A percentile compares a stretch with the other conserved stretches of the same genome.
These are phyloP conservation scores for Ascocoryne sarcoides DNA, from an alignment of 2,329 filamentous ascomycete genomes.

Conservation along the genomic window DNA sequence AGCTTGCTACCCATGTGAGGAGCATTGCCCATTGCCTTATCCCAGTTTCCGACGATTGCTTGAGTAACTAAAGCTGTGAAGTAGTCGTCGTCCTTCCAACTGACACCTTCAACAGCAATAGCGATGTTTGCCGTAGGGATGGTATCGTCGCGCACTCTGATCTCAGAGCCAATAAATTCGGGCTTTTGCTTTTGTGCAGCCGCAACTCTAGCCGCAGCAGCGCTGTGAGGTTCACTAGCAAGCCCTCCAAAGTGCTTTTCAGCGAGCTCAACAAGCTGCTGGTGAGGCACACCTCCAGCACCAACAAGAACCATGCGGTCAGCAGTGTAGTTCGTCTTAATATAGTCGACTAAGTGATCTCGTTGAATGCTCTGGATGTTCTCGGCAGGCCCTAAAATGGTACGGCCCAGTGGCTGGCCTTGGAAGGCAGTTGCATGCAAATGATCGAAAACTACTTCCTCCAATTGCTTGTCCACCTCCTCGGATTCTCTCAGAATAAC, in stretches of 20 bases:
- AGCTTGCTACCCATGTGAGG: slow-evolving; percentile 98
- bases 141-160: slow-evolving; percentile 91
- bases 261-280: slow-evolving; percentile 88
- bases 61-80: slow-evolving; percentile 96
- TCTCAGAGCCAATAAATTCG: slow-evolving; percentile 93
- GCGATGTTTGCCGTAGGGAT: slow-evolving; percentile 96
- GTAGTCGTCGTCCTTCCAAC: slow-evolving; percentile 99
- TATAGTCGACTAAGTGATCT: slow-evolving; percentile 86
- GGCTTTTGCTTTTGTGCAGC: slow-evolving; percentile 70
- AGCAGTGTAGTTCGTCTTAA: slow-evolving; percentile 99
- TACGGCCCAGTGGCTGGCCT: slow-evolving; percentile 90
- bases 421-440: slow-evolving; percentile 97
- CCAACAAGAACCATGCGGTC: slow-evolving; percentile 99
- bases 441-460: slow-evolving; percentile 99
- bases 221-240: slow-evolving; percentile 65
- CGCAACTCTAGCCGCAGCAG: slow-evolving; percentile 62
- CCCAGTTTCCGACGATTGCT: slow-evolving; percentile 99
- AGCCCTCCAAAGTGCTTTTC: slow-evolving; percentile 89
- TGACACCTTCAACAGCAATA: slow-evolving; percentile 97
- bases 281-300: slow-evolving; percentile 86
- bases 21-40: slow-evolving; percentile 96
- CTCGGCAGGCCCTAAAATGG: slow-evolving; percentile 93
- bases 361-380: slow-evolving; percentile 96
- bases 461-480: slow-evolving; percentile 99
- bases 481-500: slow-evolving; percentile 98